Conservation (phyloP, 768 basidiomycete genomes). For the Porpolomopsis calyptriformis region DNA sequence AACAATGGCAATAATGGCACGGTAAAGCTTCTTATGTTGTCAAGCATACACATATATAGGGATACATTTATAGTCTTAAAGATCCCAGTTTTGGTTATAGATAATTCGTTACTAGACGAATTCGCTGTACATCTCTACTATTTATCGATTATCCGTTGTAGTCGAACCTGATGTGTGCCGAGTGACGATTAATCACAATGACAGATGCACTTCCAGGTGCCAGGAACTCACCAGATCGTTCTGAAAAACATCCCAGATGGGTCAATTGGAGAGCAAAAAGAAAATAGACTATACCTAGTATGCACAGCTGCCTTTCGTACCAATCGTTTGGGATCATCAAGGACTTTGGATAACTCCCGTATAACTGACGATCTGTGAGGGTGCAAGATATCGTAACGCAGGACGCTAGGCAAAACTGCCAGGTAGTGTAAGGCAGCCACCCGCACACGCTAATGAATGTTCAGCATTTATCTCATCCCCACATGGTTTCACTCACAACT, state of each 20-base stretch:
- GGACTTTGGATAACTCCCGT: slow-evolving; percentile 56
- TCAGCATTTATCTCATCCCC: slow-evolving; percentile 7
- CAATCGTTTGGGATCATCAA: slow-evolving; percentile 82
- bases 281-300: slow-evolving; percentile 32
- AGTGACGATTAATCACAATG: not conserved
- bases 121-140: too few species aligned
- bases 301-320: slow-evolving; percentile 88
- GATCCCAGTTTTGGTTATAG: slow-evolving; percentile 11
- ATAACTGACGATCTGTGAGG: slow-evolving; percentile 66
- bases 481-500: slow-evolving; percentile 29
- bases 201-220: not conserved
- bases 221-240: slow-evolving; percentile 34
- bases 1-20: slow-evolving; percentile 74
- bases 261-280: slow-evolving; percentile 1
- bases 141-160: slow-evolving; percentile 36
- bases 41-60: slow-evolving; percentile 5
- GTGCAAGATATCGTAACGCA: slow-evolving; percentile 79
- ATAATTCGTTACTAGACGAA: too few species aligned
- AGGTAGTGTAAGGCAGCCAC: slow-evolving; percentile 67
- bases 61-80: slow-evolving; percentile 19
- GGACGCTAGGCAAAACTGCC: slow-evolving; percentile 56
- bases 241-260: slow-evolving; percentile 21
- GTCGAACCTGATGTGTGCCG: slow-evolving; percentile 36
- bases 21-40: not conserved
- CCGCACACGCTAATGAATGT: slow-evolving; percentile 53